Conservation (phyloP, 805 yeast species). For the Debaryomyces maramus region DNA sequence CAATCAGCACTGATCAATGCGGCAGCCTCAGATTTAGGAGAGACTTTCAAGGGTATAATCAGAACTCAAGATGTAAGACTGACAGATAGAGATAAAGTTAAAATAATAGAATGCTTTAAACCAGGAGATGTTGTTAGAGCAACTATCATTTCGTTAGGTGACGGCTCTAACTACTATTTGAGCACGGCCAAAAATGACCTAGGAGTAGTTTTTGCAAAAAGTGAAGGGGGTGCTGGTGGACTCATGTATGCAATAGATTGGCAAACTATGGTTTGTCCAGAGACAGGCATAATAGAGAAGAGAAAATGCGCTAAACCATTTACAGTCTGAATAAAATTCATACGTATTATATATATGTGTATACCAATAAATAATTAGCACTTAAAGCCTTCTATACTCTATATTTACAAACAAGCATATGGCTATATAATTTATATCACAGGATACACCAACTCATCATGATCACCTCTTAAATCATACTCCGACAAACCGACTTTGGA, state of each 20-base stretch:
- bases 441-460: constrained; percentile 30
- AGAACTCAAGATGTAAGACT: constrained; percentile 87
- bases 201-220: constrained; percentile 89
- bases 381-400: background rate
- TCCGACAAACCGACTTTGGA: constrained; percentile 74
- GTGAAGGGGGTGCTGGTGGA: constrained; percentile 67
- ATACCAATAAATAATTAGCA: background rate
- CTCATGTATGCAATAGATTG: constrained; percentile 89
- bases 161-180: constrained; percentile 86
- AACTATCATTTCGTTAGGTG: constrained; percentile 81
- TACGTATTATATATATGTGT: background rate
- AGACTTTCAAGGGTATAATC: constrained; percentile 82
- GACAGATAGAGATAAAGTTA: constrained; percentile 86
- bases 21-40: constrained; percentile 70
- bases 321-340: constrained; percentile 3
- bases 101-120: constrained; percentile 71
- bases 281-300: constrained; percentile 69
- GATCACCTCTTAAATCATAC: constrained; percentile 61
- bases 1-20: constrained; percentile 40
- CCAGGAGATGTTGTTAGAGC: constrained; percentile 96
- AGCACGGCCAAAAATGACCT: constrained; percentile 87
- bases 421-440: constrained; percentile 8
- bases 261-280: constrained; percentile 87
- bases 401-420: background rate
- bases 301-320: constrained; percentile 94